These are phyloP conservation scores for Cymbidium sinense DNA, from an alignment of 106 monocot genomes.

Conservation along the genomic window DNA sequence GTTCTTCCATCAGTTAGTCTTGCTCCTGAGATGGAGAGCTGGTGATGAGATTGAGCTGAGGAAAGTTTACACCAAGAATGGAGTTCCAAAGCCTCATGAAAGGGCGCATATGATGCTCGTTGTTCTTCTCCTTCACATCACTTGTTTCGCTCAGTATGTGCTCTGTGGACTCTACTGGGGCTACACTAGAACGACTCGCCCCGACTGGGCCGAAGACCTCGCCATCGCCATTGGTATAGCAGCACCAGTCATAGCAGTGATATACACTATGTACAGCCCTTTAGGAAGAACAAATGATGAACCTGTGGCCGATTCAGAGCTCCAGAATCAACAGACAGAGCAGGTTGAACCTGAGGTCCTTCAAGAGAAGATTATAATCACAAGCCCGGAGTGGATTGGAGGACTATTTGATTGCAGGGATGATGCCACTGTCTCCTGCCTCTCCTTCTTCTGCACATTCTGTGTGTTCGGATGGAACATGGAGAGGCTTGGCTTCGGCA, in stretches of 20 bases:
- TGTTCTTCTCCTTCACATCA: conserved; percentile 16
- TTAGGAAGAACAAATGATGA: not conserved
- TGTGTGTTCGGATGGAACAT: conserved; percentile 26
- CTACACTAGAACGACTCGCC: conserved; percentile 6
- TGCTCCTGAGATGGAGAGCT: conserved; percentile 9
- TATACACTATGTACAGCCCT: conserved; percentile 7
- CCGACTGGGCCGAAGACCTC: conserved; percentile 15
- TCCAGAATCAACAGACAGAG: not conserved
- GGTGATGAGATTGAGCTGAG: conserved; percentile 2
- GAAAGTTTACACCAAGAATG: conserved; percentile 8
- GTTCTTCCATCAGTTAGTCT: conserved; percentile 11
- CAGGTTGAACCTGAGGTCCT: not conserved
- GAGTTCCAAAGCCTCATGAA: conserved; percentile 6
- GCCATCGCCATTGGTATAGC: not conserved
- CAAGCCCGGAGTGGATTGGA: conserved; percentile 19
- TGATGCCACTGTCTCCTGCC: conserved; percentile 5
- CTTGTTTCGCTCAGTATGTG: conserved; percentile 10
- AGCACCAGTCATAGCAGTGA: conserved; percentile 1
- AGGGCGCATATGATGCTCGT: conserved; percentile 7
- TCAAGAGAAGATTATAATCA: not conserved
- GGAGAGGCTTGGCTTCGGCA: conserved; percentile 21
- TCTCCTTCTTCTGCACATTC: conserved; percentile 25
- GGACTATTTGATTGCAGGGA: conserved; percentile 27
- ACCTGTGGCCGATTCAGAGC: not conserved
- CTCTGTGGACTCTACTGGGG: conserved; percentile 21